These are phyloP conservation scores for Vitis hybrid DNA, from an alignment of 177 flowering plant genomes.

Conservation along the genomic window DNA sequence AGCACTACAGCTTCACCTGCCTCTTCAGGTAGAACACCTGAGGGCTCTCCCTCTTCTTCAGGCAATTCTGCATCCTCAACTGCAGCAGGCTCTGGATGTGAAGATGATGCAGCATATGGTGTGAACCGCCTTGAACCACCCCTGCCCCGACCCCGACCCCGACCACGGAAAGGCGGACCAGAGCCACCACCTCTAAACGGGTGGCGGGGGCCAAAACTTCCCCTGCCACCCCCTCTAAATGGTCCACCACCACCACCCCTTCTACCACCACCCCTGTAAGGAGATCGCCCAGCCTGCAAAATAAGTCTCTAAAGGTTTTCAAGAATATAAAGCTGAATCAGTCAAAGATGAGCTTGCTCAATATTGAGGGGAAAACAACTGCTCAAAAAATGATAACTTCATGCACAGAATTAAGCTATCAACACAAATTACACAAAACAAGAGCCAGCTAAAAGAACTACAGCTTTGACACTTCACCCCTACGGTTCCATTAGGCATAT, in stretches of 20 bases:
- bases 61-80: conserved; percentile 9
- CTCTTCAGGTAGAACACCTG: conserved; percentile 1
- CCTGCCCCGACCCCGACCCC: conserved; percentile 40
- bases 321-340: neutral
- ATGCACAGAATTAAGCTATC: neutral
- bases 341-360: neutral
- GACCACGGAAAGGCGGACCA: conserved; percentile 28
- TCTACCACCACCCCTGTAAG: conserved; percentile 47
- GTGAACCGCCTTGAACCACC: conserved; percentile 28
- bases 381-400: neutral
- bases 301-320: conserved; percentile 7
- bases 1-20: conserved; percentile 1
- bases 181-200: conserved; percentile 30
- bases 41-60: neutral
- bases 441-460: neutral
- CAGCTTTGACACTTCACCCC: neutral
- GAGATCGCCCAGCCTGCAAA: conserved; percentile 42
- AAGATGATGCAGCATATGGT: conserved; percentile 13
- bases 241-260: conserved; percentile 32
- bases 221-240: conserved; percentile 13
- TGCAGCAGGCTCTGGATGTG: conserved; percentile 11
- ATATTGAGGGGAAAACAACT: neutral
- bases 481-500: too few species aligned
- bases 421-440: neutral
- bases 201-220: conserved; percentile 14